phyloP scores from a whole-genome alignment of 805 yeast genomes.

The Ogataea sp. region DNA sequence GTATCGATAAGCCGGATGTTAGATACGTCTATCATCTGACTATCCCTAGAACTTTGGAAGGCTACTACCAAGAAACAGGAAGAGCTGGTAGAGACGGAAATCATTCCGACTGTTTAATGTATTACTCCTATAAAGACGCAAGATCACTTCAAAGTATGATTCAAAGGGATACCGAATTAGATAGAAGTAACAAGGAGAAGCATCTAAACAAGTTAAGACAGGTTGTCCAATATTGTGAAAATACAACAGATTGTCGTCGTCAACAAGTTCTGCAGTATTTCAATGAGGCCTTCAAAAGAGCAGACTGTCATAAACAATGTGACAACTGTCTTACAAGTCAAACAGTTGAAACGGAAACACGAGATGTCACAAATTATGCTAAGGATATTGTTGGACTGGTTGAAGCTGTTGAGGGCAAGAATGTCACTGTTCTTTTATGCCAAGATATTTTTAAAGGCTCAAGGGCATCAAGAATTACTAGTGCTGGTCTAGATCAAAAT shows the following conservation, averaged over 20 bases:
- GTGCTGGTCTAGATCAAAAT: conserved; percentile 51
- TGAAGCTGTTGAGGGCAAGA: conserved; percentile 40
- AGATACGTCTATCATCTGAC: conserved; percentile 85
- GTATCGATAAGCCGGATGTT: conserved; percentile 95
- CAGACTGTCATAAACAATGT: conserved; percentile 62
- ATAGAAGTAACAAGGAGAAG: conserved; percentile 56
- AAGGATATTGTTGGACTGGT: conserved; percentile 53
- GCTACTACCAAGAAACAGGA: conserved; percentile 97
- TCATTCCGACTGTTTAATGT: conserved; percentile 75
- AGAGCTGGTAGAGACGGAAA: conserved; percentile 97
- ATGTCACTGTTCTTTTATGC: conserved; percentile 71
- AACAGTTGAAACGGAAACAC: conserved; percentile 34
- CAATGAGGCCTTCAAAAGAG: conserved; percentile 69
- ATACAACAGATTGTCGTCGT: conserved; percentile 83
- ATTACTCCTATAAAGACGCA: conserved; percentile 75
- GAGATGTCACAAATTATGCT: conserved; percentile 66
- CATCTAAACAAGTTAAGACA: conserved; percentile 72
- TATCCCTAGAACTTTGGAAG: conserved; percentile 85
- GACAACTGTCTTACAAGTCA: conserved; percentile 67
- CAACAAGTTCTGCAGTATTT: conserved; percentile 85
- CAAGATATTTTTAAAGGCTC: conserved; percentile 81
- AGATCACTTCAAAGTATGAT: conserved; percentile 69
- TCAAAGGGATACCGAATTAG: conserved; percentile 63
- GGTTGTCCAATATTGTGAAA: conserved; percentile 88
- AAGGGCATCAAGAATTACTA: conserved; percentile 48